Base-by-base conservation (phyloP, 345 rosid genomes). In the Leavenworthia alabamica region DNA sequence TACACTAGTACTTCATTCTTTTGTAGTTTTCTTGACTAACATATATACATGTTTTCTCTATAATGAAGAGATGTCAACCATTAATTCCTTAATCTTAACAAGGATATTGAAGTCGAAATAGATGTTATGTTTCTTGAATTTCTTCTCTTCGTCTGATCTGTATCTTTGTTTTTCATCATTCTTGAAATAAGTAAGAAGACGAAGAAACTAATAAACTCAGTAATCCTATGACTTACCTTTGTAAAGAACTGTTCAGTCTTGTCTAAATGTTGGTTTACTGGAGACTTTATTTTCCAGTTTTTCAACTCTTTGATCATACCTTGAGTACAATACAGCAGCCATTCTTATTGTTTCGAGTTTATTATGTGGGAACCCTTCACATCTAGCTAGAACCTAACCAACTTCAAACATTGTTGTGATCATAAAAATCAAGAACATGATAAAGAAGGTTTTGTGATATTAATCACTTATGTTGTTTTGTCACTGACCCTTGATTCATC, bases 401-500 rank as follows among this genome's bases (percentile, higher is more conserved):
- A 59, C 15, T 56, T 35, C 7, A 27, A 57, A 72, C 20, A 57
- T n/a, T n/a, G n/a, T n/a, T n/a, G n/a, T n/a, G n/a, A n/a, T n/a
- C n/a, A n/a, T n/a, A n/a, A n/a, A n/a, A n/a, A n/a, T 10, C 39
- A 24, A 24, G 31, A 66, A 35, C 48, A 55, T 4, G n/a, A 43
- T 24, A 28, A 31, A 52, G 57, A 49, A 67, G 23, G 36, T 10
- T n/a, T 67, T 41, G 39, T 42, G 29, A 68, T 9, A 24, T 19
- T 1, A 7, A 46, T 42, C 12, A 55, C 19, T 44, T 45, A 7
- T 46, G 63, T 57, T n/a, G 43, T n/a, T 54, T 39, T 20, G 13
- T 14, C 32, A 66, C 59, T 67, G 11, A 86, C 98, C 97, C 88
- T 87, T 40, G 93, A 73, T 83, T 94, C 97, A 67, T 94, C 96